Conservation (phyloP, 2,329 filamentous ascomycete species). For the Exophiala mesophila region DNA sequence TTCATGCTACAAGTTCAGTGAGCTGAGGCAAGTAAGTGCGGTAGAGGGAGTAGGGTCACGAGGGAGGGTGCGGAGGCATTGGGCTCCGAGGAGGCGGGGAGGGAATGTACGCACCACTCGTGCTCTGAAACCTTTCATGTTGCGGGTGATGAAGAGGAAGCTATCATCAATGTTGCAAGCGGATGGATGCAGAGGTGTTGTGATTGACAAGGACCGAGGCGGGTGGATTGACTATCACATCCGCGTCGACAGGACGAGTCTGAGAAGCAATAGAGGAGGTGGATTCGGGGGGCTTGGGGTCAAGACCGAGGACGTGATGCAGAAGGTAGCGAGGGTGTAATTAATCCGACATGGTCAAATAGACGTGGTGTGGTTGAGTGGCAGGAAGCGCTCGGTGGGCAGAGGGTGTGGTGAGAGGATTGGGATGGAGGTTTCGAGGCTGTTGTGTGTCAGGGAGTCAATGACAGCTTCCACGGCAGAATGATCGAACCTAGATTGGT, state of each 20-base stretch:
- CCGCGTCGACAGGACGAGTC: neutral
- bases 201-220: neutral
- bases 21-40: constrained; percentile 15
- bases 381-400: neutral
- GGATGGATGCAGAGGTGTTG: constrained; percentile 10
- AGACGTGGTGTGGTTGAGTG: neutral
- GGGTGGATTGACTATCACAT: neutral
- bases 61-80: no score
- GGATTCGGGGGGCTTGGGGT: neutral
- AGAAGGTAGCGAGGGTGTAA: neutral
- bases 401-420: no score
- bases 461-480: neutral
- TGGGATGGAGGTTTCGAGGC: neutral
- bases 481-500: neutral
- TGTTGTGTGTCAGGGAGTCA: neutral
- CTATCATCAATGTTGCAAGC: constrained; percentile 9
- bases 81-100: neutral
- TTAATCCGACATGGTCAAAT: neutral
- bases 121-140: constrained; percentile 96
- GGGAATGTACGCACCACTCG: constrained; percentile 71
- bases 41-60: constrained; percentile 2
- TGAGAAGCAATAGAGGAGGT: neutral
- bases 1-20: constrained; percentile 50
- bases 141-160: constrained; percentile 37
- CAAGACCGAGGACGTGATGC: neutral